Evolutionary conservation across 306 rosid genomes (phyloP).

Genomic region (Vicia sativa): DNA sequence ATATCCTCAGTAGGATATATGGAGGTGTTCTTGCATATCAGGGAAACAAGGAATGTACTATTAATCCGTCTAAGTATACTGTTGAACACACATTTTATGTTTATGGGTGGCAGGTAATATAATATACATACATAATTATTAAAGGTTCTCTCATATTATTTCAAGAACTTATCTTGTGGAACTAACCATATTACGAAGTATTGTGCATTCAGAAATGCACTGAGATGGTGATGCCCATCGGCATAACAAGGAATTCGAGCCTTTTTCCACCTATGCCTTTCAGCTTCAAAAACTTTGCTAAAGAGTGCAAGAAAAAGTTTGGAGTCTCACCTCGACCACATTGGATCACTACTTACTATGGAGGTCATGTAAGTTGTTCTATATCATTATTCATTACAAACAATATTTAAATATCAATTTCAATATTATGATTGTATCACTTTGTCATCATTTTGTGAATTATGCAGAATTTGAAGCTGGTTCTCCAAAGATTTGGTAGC

Average conservation of each 20-base stretch:
- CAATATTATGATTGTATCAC: background rate
- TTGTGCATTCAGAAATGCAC: background rate
- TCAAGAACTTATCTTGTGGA: background rate
- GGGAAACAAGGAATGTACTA: background rate
- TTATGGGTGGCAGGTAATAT: background rate
- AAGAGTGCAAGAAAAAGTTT: background rate
- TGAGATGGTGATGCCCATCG: background rate
- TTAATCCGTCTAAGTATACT: background rate
- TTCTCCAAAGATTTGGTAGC: conserved; percentile 57
- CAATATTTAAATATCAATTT: background rate
- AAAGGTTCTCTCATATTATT: background rate
- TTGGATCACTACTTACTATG: background rate
- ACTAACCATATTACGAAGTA: background rate
- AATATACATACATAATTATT: background rate
- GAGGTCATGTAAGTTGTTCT: background rate
- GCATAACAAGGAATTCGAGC: background rate
- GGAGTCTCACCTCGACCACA: background rate
- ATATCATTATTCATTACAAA: background rate
- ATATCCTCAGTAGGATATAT: background rate
- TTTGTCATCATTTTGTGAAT: background rate
- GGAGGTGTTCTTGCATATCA: background rate
- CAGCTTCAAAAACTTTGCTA: background rate
- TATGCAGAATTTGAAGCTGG: conserved; percentile 52
- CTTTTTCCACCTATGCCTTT: background rate
- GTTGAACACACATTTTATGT: background rate